Percentiles rank a stretch among this genome's conserved stretches.
These are phyloP conservation scores for Sugiyamaella chiloensis DNA, from an alignment of 805 yeast genomes.

Conservation along the genomic window DNA sequence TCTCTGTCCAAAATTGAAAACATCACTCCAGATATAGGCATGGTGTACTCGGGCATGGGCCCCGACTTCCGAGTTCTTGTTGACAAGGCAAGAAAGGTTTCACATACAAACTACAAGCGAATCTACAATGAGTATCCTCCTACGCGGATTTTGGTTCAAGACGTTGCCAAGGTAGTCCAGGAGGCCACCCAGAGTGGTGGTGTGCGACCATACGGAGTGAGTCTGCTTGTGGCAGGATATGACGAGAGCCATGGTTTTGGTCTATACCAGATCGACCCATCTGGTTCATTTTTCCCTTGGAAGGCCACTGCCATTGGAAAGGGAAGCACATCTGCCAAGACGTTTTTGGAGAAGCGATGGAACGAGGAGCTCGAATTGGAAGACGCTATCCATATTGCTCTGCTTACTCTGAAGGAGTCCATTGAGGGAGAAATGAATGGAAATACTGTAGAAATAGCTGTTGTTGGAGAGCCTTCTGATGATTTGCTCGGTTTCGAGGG, in stretches of 20 bases:
- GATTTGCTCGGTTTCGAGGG: conserved; percentile 83
- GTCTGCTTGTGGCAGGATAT: conserved; percentile 88
- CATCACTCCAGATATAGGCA: conserved; percentile 93
- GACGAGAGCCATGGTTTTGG: conserved; percentile 76
- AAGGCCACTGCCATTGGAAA: conserved; percentile 99
- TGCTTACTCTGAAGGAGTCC: conserved; percentile 89
- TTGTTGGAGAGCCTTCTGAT: conserved; percentile 80
- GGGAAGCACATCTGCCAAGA: conserved; percentile 93
- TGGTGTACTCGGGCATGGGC: conserved; percentile 98
- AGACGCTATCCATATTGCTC: conserved; percentile 96
- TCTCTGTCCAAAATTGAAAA: conserved; percentile 73
- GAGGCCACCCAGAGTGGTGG: conserved; percentile 99
- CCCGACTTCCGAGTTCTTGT: conserved; percentile 95
- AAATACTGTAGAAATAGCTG: conserved; percentile 87
- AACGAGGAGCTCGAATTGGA: conserved; percentile 94
- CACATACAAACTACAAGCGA: conserved; percentile 90
- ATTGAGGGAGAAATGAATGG: conserved; percentile 98
- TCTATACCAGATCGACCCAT: conserved; percentile 95
- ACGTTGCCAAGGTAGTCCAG: conserved; percentile 94
- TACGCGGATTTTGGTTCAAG: conserved; percentile 87
- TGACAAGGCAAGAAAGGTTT: conserved; percentile 88
- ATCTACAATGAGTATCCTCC: conserved; percentile 97
- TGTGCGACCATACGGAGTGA: conserved; percentile 98
- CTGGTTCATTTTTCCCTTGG: conserved; percentile 98
- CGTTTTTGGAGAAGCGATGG: conserved; percentile 97